These are phyloP conservation scores for Phaseolus lunatus DNA, from an alignment of 306 rosid species.

Conservation along the genomic window DNA sequence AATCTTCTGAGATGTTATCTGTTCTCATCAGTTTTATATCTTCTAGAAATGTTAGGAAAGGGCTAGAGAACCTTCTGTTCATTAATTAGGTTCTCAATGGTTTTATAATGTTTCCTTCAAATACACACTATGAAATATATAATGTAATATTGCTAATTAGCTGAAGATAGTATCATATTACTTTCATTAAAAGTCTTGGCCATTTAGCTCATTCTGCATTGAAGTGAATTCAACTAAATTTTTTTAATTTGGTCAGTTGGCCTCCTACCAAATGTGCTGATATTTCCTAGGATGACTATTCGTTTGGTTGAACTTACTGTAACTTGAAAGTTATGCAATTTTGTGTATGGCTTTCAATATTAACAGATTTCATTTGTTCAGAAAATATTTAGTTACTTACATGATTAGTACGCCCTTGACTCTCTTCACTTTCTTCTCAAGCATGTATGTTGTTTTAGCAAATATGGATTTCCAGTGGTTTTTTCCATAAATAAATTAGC, in stretches of 20 bases:
- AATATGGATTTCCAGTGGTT: constrained; percentile 7
- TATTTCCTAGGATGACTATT: constrained; percentile 26
- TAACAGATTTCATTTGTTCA: constrained; percentile 15
- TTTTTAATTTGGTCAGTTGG: not conserved
- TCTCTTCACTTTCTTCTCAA: constrained; percentile 17
- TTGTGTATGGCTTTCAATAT: constrained; percentile 12
- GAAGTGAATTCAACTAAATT: constrained; percentile 21
- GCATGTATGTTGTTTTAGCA: constrained; percentile 8
- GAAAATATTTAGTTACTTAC: not conserved
- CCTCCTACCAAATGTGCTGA: constrained; percentile 18
- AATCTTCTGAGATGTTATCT: constrained; percentile 10
- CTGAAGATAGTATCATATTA: constrained; percentile 15
- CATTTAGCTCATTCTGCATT: constrained; percentile 29
- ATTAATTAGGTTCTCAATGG: not conserved
- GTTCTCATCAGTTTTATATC: not conserved
- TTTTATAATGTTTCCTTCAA: not conserved
- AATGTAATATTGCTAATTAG: not conserved
- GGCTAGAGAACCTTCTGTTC: not conserved
- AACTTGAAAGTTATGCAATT: constrained; percentile 27
- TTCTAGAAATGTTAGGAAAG: constrained; percentile 23
- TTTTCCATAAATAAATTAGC: constrained; percentile 6
- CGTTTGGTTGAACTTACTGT: constrained; percentile 1
- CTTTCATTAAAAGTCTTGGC: constrained; percentile 7
- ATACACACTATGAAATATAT: not conserved
- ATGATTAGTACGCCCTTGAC: constrained; percentile 19